These are phyloP conservation scores for Pseudisothecium myosuroides DNA, from an alignment of 225 moss, liverwort and hornwort species.

Conservation along the genomic window DNA sequence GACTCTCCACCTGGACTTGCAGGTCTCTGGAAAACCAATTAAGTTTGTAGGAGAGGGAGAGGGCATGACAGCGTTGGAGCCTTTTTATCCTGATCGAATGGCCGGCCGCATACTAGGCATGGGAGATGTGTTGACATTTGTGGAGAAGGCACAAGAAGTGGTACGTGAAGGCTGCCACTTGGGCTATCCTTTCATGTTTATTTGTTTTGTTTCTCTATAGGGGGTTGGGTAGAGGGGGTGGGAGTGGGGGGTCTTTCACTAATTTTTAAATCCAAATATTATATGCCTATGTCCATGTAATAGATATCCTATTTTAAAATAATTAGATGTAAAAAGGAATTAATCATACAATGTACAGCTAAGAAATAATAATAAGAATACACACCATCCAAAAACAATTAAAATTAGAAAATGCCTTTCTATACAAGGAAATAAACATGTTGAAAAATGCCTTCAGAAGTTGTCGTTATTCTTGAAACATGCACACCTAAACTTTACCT, in stretches of 20 bases:
- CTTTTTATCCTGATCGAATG: constrained; percentile 95
- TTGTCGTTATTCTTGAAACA: background rate
- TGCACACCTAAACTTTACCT: background rate
- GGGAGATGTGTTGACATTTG: constrained; percentile 91
- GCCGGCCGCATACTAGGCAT: constrained; percentile 91
- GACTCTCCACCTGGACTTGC: background rate
- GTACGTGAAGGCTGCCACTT: constrained; percentile 7
- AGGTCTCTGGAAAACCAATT: constrained; percentile 88
- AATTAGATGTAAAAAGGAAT: background rate
- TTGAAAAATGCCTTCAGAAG: background rate
- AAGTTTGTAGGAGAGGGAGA: constrained; percentile 98
- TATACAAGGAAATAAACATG: background rate
- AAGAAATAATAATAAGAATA: background rate
- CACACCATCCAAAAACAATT: background rate
- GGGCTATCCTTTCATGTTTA: background rate
- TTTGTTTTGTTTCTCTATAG: background rate
- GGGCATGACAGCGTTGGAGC: constrained; percentile 75
- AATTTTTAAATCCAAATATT: background rate
- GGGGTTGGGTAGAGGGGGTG: background rate
- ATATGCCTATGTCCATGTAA: background rate
- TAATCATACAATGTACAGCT: background rate
- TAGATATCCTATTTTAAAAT: background rate
- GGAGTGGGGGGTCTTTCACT: background rate
- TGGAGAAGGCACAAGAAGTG: constrained; percentile 94
- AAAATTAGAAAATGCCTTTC: background rate